phyloP scores from a whole-genome alignment of 345 rosid species.

The Acer campestre region DNA sequence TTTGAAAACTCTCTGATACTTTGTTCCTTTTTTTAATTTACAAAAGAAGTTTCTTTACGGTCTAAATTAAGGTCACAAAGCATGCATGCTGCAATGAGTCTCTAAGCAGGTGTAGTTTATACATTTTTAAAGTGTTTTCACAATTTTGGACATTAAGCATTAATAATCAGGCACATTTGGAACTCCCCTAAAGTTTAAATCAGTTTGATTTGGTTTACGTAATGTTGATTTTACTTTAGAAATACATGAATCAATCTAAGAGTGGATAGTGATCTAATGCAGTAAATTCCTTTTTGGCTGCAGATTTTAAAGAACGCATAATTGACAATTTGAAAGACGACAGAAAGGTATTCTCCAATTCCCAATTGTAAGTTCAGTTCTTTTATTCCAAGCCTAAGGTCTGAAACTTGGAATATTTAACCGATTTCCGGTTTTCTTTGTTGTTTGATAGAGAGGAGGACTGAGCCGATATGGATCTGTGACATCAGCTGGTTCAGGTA shows the following conservation, averaged over 20 bases:
- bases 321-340: conserved; percentile 65
- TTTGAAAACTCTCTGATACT: conserved; percentile 3
- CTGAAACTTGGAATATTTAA: conserved; percentile 13
- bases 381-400: conserved; percentile 8
- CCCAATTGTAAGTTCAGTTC: background rate
- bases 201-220: background rate
- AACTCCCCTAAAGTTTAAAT: background rate
- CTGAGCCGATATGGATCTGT: conserved; percentile 57
- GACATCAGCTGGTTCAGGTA: conserved; percentile 62
- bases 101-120: background rate
- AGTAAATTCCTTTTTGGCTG: conserved; percentile 19
- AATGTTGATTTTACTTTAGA: background rate
- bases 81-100: background rate
- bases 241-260: background rate
- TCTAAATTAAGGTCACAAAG: background rate
- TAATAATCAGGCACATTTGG: background rate
- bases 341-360: conserved; percentile 42
- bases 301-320: conserved; percentile 59
- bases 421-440: conserved; percentile 20
- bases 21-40: background rate
- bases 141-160: conserved; percentile 3
- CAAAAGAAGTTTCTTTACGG: background rate
- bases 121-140: background rate
- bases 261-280: background rate
- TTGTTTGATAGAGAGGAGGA: conserved; percentile 44